phyloP scores from a whole-genome alignment of 2,329 filamentous ascomycete genomes.

The Cordyceps cicadae region DNA sequence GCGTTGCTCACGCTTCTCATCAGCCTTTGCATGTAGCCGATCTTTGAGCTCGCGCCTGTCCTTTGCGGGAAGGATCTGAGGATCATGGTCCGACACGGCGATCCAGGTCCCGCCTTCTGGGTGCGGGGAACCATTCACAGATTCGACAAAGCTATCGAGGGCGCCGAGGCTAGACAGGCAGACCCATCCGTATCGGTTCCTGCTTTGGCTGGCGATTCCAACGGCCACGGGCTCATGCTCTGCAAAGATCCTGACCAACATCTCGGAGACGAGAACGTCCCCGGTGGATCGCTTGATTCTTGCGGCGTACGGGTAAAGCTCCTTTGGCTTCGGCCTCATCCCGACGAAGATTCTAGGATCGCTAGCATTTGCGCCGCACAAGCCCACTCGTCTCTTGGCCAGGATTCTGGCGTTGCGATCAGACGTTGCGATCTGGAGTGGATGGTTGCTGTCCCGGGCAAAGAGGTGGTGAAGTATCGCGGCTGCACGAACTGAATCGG shows the following conservation, averaged over 20 bases:
- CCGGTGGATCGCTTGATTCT: neutral
- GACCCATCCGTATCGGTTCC: neutral
- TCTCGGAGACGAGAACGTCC: neutral
- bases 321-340: neutral
- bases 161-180: neutral
- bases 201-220: neutral
- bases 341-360: neutral
- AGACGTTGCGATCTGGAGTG: neutral
- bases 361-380: neutral
- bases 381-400: neutral
- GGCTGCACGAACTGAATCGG: neutral
- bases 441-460: neutral
- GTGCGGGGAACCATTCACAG: neutral
- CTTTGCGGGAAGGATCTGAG: neutral
- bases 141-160: neutral
- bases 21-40: neutral
- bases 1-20: slow-evolving; percentile 5
- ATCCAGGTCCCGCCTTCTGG: neutral
- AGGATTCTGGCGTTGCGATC: neutral
- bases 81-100: neutral
- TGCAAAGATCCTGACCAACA: neutral
- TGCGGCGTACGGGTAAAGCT: slow-evolving; percentile 3
- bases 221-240: neutral
- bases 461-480: neutral
- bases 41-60: neutral